phyloP scores from a whole-genome alignment of 2,329 filamentous ascomycete genomes.

The Fusarium torreyae region DNA sequence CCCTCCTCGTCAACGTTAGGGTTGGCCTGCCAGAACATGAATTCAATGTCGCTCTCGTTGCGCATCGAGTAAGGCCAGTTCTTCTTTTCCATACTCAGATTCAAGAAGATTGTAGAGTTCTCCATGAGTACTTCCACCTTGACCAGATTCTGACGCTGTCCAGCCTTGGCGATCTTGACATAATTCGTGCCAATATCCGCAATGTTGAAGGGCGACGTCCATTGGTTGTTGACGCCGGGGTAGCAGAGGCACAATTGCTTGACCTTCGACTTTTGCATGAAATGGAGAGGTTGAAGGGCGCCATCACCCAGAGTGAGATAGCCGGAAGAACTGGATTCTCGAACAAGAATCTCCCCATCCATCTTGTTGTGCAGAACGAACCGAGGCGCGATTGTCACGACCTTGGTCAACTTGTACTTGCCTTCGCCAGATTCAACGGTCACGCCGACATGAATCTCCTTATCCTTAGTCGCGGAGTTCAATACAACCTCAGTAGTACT shows the following conservation, averaged over 20 bases:
- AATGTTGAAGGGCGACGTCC: slow-evolving; percentile 98
- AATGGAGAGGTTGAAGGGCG: slow-evolving; percentile 89
- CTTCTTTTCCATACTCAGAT: slow-evolving; percentile 90
- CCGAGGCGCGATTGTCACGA: slow-evolving; percentile 91
- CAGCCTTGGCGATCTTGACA: slow-evolving; percentile 92
- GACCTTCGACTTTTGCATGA: slow-evolving; percentile 83
- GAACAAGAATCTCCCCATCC: slow-evolving; percentile 87
- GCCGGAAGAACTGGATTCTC: slow-evolving; percentile 92
- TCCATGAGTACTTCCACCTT: slow-evolving; percentile 93
- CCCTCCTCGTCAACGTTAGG: slow-evolving; percentile 95
- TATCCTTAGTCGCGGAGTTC: slow-evolving; percentile 76
- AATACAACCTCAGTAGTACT: slow-evolving; percentile 91
- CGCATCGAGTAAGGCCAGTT: slow-evolving; percentile 99
- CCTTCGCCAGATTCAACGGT: slow-evolving; percentile 92
- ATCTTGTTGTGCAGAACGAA: slow-evolving; percentile 96
- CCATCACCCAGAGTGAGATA: slow-evolving; percentile 83
- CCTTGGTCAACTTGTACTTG: slow-evolving; percentile 98
- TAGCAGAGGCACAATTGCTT: slow-evolving; percentile 96
- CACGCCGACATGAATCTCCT: slow-evolving; percentile 92
- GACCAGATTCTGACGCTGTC: slow-evolving; percentile 89
- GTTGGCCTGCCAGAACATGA: slow-evolving; percentile 95
- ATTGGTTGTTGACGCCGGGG: slow-evolving; percentile 94
- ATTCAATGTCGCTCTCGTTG: slow-evolving; percentile 97
- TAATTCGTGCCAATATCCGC: slow-evolving; percentile 93
- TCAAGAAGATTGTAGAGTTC: slow-evolving; percentile 91